phyloP scores from a whole-genome alignment of 2,329 filamentous ascomycete species.

The Periconia sp. region DNA sequence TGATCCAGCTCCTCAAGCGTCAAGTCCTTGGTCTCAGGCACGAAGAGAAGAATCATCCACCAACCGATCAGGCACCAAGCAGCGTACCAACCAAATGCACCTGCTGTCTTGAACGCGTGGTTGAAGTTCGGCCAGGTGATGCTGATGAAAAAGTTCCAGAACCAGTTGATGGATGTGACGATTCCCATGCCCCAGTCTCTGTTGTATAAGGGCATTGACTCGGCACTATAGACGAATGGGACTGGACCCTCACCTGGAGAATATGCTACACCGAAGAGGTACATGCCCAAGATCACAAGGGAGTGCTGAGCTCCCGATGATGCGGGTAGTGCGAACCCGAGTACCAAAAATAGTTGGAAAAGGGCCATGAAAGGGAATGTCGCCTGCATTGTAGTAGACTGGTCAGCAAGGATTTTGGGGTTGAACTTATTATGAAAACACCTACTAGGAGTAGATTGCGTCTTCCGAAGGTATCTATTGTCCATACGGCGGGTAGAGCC shows the following conservation, averaged over 20 bases:
- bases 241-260: slow-evolving; percentile 40
- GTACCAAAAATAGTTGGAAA: slow-evolving; percentile 57
- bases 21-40: slow-evolving; percentile 26
- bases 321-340: slow-evolving; percentile 40
- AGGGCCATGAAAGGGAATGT: slow-evolving; percentile 55
- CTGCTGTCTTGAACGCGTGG: slow-evolving; percentile 12
- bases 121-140: slow-evolving; percentile 26
- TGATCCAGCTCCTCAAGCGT: slow-evolving; percentile 25
- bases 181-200: slow-evolving; percentile 28
- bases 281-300: slow-evolving; percentile 24
- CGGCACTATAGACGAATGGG: slow-evolving; percentile 19
- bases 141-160: slow-evolving; percentile 27
- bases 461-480: slow-evolving; percentile 46
- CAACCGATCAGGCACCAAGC: slow-evolving; percentile 24
- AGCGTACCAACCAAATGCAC: slow-evolving; percentile 25
- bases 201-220: slow-evolving; percentile 26
- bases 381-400: too few relatives aligned
- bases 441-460: slow-evolving; percentile 48
- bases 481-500: too few relatives aligned
- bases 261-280: slow-evolving; percentile 22
- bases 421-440: slow-evolving; percentile 39
- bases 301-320: slow-evolving; percentile 19
- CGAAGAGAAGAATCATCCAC: slow-evolving; percentile 21
- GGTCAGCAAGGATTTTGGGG: slow-evolving; percentile 43
- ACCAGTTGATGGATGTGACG: slow-evolving; percentile 23